phyloP scores from a whole-genome alignment of 2,329 filamentous ascomycete species.

The Fusarium dlaminii region DNA sequence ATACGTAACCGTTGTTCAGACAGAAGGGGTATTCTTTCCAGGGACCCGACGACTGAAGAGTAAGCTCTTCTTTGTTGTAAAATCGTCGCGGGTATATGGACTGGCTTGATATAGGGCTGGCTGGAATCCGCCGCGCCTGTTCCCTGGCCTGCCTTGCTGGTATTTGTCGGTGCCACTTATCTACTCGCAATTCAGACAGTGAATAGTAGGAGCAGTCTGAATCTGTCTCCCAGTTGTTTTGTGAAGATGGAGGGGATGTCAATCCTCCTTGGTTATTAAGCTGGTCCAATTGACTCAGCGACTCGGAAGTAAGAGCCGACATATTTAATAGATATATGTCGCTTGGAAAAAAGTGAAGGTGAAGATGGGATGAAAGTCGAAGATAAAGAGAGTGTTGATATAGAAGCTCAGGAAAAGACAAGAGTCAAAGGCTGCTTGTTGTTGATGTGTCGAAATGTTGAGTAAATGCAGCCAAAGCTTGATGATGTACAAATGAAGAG shows the following conservation, averaged over 20 bases:
- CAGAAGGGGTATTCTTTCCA: slow-evolving; percentile 19
- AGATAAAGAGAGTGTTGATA: no score
- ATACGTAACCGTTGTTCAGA: slow-evolving; percentile 1
- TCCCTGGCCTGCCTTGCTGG: slow-evolving; percentile 8
- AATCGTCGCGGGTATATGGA: not conserved
- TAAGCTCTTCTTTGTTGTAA: slow-evolving; percentile 1
- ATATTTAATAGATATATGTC: not conserved
- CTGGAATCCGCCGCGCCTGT: slow-evolving; percentile 7
- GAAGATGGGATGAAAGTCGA: not conserved
- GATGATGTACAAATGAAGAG: not conserved
- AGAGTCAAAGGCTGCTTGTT: not conserved
- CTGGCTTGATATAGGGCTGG: not conserved
- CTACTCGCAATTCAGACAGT: not conserved
- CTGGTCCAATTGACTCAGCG: not conserved
- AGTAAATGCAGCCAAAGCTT: not conserved
- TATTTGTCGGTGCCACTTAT: slow-evolving; percentile 10
- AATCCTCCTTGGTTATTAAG: not conserved
- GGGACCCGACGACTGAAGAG: not conserved
- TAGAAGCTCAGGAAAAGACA: fast-evolving
- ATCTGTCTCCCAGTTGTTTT: not conserved
- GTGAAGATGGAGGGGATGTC: not conserved
- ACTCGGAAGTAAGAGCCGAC: not conserved
- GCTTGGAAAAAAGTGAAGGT: no score
- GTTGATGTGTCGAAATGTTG: fast-evolving
- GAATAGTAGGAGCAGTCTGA: slow-evolving; percentile 26